Percentiles rank a stretch among this genome's conserved stretches.
phyloP scores from a whole-genome alignment of 2,329 filamentous ascomycete genomes.

The Aspergillus japonicus region DNA sequence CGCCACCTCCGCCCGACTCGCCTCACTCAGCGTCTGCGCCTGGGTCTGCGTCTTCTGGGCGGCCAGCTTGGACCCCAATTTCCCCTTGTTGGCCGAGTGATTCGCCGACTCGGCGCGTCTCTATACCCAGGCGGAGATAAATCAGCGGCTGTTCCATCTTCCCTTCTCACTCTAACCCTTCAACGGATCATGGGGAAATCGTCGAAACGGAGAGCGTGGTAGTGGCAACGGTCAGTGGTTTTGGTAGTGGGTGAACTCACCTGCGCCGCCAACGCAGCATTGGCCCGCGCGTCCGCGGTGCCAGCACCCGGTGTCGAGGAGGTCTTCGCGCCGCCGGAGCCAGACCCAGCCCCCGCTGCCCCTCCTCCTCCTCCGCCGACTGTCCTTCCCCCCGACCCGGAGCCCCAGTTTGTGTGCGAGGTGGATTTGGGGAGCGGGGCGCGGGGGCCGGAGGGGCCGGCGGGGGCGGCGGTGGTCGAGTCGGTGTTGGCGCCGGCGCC shows the following conservation, averaged over 20 bases:
- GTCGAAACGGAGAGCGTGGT: too few species aligned
- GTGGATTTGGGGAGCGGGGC: constrained; percentile 51
- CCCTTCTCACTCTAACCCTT: not conserved
- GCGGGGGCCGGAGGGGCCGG: constrained; percentile 47
- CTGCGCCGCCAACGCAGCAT: constrained; percentile 80
- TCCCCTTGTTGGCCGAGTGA: constrained; percentile 54
- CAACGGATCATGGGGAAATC: not conserved
- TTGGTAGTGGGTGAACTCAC: constrained; percentile 50
- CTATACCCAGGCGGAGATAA: constrained; percentile 43
- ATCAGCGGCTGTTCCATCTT: not conserved
- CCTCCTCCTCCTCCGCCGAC: constrained; percentile 47
- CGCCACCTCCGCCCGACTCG: constrained; percentile 64
- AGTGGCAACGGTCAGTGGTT: too few species aligned
- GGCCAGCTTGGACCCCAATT: constrained; percentile 67
- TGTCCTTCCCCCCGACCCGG: constrained; percentile 55
- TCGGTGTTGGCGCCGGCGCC: constrained; percentile 48
- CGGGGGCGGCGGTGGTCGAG: constrained; percentile 23
- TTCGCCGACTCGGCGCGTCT: constrained; percentile 62
- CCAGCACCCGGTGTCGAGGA: not conserved
- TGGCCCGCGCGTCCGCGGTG: constrained; percentile 62
- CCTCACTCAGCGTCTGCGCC: constrained; percentile 64
- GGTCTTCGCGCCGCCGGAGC: too few species aligned
- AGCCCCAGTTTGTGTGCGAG: constrained; percentile 27
- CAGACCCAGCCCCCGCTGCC: constrained; percentile 17
- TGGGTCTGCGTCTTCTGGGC: constrained; percentile 75